These are phyloP conservation scores for Flaveria bidentis DNA, from an alignment of 129 eudicot genomes.

Conservation along the genomic window DNA sequence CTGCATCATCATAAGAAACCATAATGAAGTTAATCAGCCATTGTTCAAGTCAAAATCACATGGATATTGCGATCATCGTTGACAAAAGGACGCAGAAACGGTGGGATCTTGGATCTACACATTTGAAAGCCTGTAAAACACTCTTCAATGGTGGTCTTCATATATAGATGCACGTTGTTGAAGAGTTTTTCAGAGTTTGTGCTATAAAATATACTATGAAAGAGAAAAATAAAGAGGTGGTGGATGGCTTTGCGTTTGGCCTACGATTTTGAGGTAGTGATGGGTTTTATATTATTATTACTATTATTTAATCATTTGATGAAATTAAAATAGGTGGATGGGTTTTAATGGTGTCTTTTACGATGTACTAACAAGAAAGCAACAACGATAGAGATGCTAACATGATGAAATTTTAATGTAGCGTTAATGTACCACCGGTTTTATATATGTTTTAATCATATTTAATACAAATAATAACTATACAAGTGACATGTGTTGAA, in stretches of 20 bases:
- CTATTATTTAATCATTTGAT: background rate
- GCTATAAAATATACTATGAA: conserved; percentile 15
- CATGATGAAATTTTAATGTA: background rate
- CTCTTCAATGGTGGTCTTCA: conserved; percentile 31
- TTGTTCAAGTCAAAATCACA: conserved; percentile 15
- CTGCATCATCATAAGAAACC: conserved; percentile 27
- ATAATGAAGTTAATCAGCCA: conserved; percentile 9
- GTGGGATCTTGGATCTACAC: conserved; percentile 26
- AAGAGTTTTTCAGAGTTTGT: conserved; percentile 20
- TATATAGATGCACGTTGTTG: conserved; percentile 21
- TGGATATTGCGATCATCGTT: conserved; percentile 12
- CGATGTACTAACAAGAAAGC: conserved; percentile 26
- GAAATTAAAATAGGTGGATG: conserved; percentile 28
- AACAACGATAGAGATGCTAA: conserved; percentile 12
- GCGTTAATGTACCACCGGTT: background rate
- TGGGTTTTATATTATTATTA: conserved; percentile 4
- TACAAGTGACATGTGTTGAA: background rate
- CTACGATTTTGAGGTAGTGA: conserved; percentile 41
- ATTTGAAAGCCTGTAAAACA: conserved; percentile 24
- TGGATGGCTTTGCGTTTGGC: conserved; percentile 46
- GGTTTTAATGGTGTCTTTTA: conserved; percentile 38
- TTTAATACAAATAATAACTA: background rate
- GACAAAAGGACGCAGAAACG: conserved; percentile 3
- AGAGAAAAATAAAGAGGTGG: conserved; percentile 33
- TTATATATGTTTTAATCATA: background rate